phyloP scores from a whole-genome alignment of 169 alveolate species.

The Plasmodium falciparum region DNA sequence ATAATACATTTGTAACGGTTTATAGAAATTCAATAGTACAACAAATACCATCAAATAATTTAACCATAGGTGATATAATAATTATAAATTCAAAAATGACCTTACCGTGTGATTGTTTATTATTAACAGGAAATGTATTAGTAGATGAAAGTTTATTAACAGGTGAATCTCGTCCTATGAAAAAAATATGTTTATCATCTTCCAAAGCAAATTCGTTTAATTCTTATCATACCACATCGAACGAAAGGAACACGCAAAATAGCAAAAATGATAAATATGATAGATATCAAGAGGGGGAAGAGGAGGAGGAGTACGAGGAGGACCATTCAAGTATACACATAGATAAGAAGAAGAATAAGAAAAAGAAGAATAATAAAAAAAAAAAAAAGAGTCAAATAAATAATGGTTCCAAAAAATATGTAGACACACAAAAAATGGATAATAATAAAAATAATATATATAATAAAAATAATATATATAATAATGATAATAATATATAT shows the following conservation, averaged over 20 bases:
- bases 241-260: neutral
- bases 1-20: conserved; percentile 80
- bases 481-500: no score
- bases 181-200: conserved; percentile 83
- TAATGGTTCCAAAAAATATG: no score
- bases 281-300: neutral
- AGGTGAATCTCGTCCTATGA: conserved; percentile 91
- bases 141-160: conserved; percentile 91
- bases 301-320: neutral
- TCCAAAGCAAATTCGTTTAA: conserved; percentile 59
- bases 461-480: no score
- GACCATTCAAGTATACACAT: neutral
- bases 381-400: neutral
- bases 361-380: neutral
- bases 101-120: conserved; percentile 91
- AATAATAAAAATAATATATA: no score
- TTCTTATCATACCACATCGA: neutral
- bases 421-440: no score
- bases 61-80: conserved; percentile 88
- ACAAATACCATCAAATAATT: conserved; percentile 80
- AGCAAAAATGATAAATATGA: no score
- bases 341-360: neutral
- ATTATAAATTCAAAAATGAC: conserved; percentile 80
- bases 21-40: conserved; percentile 82
- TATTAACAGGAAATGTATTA: conserved; percentile 87